Evolutionary conservation across 768 basidiomycete species (phyloP), one percentile per base, ranked within the genome.

Genomic region (Tephrocybe rancida): DNA sequence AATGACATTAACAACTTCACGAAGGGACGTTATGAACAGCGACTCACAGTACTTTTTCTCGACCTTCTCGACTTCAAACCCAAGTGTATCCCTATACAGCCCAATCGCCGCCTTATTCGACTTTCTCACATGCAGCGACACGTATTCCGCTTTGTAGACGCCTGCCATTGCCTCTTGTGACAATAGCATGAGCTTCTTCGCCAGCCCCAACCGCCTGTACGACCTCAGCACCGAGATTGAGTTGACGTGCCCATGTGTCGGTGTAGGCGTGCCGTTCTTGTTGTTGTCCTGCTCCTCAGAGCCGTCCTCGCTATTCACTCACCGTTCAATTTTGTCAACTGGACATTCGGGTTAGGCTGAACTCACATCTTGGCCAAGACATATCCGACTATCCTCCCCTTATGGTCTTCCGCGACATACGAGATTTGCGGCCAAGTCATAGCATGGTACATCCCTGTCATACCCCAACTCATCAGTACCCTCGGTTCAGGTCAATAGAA

Each of bases 341-440:
- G n/a, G 25, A 22, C 1, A 29, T 50, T 4, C 19, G 19, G 49
- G 52, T 2, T 19, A 48, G 37, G 27, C 34, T 25, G 7, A 2
- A 73, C 83, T 42, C 57, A 96, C 95, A 97, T 96, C 70, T 95
- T 95, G 2, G 91, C 93, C n/a, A 98, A 74, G 30, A 96, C 95
- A 67, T 98, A 98, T 26, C 95, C 95, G 1, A 98, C 92, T 50
- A 98, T 87, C 51, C 90, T 79, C 1, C 94, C 94, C 63, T 90
- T 87, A 62, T 85, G 80, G 60, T 95, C 93, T 64, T 94, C 93
- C 0, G 95, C 95, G 5, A 98, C 93, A 61, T 90, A 96, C 7
- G 92, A 95, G 18, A 97, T 80, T 56, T 92, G 87, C 0, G 95
- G 94, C 95, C 95, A 98, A 5, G 92, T 93, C 72, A 95, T 76